Percentiles rank a stretch among this genome's conserved stretches.
phyloP scores from a whole-genome alignment of 2,329 filamentous ascomycete genomes.

The Monilinia laxa region DNA sequence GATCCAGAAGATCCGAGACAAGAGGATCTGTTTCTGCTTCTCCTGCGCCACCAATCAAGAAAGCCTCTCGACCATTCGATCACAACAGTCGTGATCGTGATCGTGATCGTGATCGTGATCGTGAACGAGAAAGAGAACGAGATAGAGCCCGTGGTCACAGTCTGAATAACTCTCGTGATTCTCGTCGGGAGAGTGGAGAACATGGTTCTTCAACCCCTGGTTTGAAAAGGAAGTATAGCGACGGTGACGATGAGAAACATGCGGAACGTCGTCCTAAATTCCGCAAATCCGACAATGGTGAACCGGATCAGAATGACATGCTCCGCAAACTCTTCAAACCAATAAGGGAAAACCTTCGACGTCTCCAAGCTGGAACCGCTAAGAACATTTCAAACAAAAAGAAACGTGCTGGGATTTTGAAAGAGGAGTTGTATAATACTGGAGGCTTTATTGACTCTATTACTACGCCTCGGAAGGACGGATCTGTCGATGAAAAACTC shows the following conservation, averaged over 20 bases:
- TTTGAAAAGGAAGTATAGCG: conserved; percentile 61
- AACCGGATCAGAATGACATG: conserved; percentile 26
- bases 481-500: conserved; percentile 33
- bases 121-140: conserved; percentile 50
- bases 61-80: conserved; percentile 43
- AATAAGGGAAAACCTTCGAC: conserved; percentile 59
- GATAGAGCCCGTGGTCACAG: conserved; percentile 49
- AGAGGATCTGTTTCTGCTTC: conserved; percentile 66
- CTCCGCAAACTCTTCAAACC: conserved; percentile 49
- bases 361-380: conserved; percentile 59
- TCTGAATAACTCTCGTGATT: conserved; percentile 42
- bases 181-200: conserved; percentile 29
- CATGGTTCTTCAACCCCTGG: conserved; percentile 43
- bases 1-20: conserved; percentile 59
- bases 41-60: conserved; percentile 58
- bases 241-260: conserved; percentile 51
- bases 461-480: conserved; percentile 21
- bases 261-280: conserved; percentile 52
- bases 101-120: conserved; percentile 51
- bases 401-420: conserved; percentile 60
- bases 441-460: conserved; percentile 58
- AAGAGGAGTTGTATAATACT: conserved; percentile 59
- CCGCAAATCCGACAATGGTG: conserved; percentile 52
- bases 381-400: conserved; percentile 63
- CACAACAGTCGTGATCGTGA: conserved; percentile 51